Conservation (phyloP, 129 eudicot genomes). For the sunflower (Helianthus annuus) region HanXRQr2.0-SUNRISE NC_035436.2:54093659-54094158, state of each 20-base stretch:
- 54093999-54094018: constrained; percentile 81
- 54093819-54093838: constrained; percentile 96
- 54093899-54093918: constrained; percentile 41
- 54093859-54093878: constrained; percentile 84
- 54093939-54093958: constrained; percentile 91
- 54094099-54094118: constrained; percentile 94
- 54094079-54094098: background rate
- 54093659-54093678: too few species aligned
- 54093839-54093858: constrained; percentile 98
- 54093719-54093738: too few species aligned
- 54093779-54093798: constrained; percentile 36
- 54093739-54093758: background rate
- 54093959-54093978: constrained; percentile 94
- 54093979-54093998: constrained; percentile 93
- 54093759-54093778: constrained; percentile 13
- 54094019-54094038: background rate
- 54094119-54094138: constrained; percentile 96
- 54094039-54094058: background rate
- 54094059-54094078: background rate
- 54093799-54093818: constrained; percentile 97
- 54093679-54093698: too few species aligned
- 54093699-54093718: too few species aligned
- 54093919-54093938: constrained; percentile 56
- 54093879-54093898: constrained; percentile 69
- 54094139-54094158: constrained; percentile 82